Conservation (phyloP, 2,329 filamentous ascomycete species). For the Phyllosticta capitalensis region DNA sequence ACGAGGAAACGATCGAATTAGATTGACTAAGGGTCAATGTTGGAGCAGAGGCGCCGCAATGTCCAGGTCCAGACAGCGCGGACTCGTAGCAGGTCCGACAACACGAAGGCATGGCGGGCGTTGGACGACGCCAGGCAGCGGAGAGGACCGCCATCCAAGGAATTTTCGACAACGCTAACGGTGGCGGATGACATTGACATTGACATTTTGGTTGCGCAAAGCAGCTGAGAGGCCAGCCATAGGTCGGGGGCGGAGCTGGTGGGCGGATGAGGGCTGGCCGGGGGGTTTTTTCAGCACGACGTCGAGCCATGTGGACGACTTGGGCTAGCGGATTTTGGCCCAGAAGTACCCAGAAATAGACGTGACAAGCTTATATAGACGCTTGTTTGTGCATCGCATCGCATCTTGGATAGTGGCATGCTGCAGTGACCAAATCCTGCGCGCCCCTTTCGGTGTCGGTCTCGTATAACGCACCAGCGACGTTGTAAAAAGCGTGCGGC, state of each 20-base stretch:
- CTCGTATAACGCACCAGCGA: not conserved
- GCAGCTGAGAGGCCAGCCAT: not conserved
- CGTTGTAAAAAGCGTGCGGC: not conserved
- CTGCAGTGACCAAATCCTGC: not conserved
- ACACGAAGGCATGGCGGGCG: not conserved
- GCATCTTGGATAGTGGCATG: not conserved
- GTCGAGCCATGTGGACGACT: not conserved
- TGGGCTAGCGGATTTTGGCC: not conserved
- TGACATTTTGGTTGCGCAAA: not conserved
- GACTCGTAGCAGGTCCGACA: not conserved
- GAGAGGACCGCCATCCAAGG: not conserved
- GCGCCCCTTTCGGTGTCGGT: not conserved
- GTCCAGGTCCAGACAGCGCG: not conserved
- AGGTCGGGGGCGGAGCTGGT: not conserved
- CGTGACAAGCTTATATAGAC: not conserved
- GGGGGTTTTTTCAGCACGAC: not conserved
- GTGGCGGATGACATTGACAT: not conserved
- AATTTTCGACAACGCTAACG: not conserved
- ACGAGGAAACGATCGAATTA: not conserved
- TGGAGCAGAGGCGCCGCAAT: not conserved
- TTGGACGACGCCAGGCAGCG: not conserved
- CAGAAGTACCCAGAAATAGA: not conserved
- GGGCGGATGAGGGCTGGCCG: not conserved
- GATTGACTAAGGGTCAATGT: not conserved
- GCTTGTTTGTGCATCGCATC: not conserved